These are phyloP conservation scores for Gossypium herbaceum DNA, from an alignment of 345 rosid genomes.

Conservation along the genomic window DNA sequence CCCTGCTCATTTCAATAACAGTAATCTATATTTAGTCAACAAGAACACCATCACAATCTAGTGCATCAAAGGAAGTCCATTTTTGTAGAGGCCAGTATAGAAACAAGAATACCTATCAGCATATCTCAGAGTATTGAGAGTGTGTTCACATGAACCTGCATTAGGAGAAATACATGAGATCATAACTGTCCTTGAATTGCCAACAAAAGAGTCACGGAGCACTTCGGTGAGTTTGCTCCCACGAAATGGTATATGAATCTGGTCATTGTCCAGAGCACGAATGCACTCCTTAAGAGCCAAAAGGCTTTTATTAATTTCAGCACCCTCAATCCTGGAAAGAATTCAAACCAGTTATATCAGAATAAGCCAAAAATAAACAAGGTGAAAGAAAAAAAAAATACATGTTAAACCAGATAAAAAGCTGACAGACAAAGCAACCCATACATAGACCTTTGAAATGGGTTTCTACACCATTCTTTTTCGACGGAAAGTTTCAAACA, in stretches of 20 bases:
- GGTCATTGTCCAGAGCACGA: constrained; percentile 51
- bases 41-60: background rate
- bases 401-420: background rate
- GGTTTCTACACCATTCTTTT: background rate
- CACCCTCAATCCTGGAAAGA: constrained; percentile 34
- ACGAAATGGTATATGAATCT: constrained; percentile 11
- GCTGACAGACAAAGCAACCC: too few species aligned
- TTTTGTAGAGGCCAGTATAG: constrained; percentile 6
- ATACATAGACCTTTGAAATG: too few species aligned
- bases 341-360: background rate
- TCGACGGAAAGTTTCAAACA: background rate
- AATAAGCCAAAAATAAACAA: background rate
- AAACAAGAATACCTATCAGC: constrained; percentile 69
- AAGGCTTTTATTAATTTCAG: constrained; percentile 11
- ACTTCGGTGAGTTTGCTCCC: constrained; percentile 91
- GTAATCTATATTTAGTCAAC: constrained; percentile 11
- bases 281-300: constrained; percentile 97
- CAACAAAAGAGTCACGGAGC: constrained; percentile 96
- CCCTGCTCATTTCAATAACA: constrained; percentile 47
- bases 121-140: constrained; percentile 91
- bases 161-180: constrained; percentile 96
- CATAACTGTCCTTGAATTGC: constrained; percentile 94
- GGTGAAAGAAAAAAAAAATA: background rate
- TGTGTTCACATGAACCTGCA: constrained; percentile 94
- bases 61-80: constrained; percentile 1